phyloP scores from a whole-genome alignment of 371 early-diverging fungal species.

The Rhizomucor miehei region DNA sequence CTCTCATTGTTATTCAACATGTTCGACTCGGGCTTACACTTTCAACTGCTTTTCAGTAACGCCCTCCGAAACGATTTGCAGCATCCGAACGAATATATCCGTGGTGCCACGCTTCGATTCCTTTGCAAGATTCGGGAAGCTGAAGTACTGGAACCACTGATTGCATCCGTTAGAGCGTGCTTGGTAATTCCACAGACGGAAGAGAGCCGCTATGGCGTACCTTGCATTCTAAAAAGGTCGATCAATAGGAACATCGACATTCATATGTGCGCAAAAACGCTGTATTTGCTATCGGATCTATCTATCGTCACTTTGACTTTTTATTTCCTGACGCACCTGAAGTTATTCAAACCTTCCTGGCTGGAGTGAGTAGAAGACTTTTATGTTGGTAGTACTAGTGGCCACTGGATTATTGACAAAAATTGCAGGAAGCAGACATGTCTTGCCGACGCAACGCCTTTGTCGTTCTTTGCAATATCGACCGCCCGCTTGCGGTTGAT shows the following conservation, averaged over 20 bases:
- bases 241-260: conserved; percentile 80
- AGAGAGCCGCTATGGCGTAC: too few species aligned
- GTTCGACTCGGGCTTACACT: neutral
- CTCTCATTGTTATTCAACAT: neutral
- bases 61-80: conserved; percentile 96
- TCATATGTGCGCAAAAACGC: conserved; percentile 98
- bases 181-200: conserved; percentile 74
- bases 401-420: neutral
- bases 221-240: too few species aligned
- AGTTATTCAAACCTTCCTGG: conserved; percentile 76
- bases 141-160: conserved; percentile 92
- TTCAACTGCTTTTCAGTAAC: conserved; percentile 60
- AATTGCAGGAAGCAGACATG: conserved; percentile 81
- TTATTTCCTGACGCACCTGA: conserved; percentile 97
- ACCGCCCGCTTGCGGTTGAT: conserved; percentile 76
- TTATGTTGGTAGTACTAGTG: too few species aligned
- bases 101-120: conserved; percentile 94
- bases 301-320: conserved; percentile 84
- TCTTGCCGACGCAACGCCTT: conserved; percentile 94
- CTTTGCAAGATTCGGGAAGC: conserved; percentile 92
- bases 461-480: conserved; percentile 81
- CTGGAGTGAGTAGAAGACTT: conserved; percentile 41
- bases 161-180: conserved; percentile 87
- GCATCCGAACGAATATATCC: conserved; percentile 99
- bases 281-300: conserved; percentile 86